A percentile compares a stretch with the other conserved stretches of the same genome.
Evolutionary conservation across 495 filamentous ascomycete genomes (phyloP).

Genomic region (Lasiosphaeria miniovina): DNA sequence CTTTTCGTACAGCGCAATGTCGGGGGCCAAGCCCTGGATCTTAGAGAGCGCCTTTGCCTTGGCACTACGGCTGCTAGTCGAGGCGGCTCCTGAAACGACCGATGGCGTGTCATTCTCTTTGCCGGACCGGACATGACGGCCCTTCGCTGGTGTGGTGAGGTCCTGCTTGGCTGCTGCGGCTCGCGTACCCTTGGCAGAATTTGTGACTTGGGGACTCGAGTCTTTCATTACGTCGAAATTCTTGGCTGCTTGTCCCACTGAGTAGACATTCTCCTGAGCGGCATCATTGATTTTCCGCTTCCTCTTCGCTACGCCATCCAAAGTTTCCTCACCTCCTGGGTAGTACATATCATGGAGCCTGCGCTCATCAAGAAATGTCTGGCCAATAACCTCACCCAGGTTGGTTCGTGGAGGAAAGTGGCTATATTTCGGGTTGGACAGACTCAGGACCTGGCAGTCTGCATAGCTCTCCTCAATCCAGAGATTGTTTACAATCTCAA

Average conservation of each 20-base stretch:
- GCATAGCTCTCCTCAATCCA: conserved; percentile 98
- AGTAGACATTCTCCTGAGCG: conserved; percentile 37
- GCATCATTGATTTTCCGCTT: conserved; percentile 41
- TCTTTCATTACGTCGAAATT: conserved; percentile 29
- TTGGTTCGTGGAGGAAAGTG: conserved; percentile 87
- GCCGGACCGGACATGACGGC: conserved; percentile 43
- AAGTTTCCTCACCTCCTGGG: conserved; percentile 35
- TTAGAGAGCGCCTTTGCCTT: conserved; percentile 76
- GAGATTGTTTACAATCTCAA: conserved; percentile 87
- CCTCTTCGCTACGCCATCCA: conserved; percentile 31
- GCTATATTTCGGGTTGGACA: conserved; percentile 68
- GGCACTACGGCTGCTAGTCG: conserved; percentile 76
- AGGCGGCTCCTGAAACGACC: conserved; percentile 30
- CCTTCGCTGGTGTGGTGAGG: conserved; percentile 43
- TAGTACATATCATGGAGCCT: conserved; percentile 37
- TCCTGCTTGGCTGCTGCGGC: conserved; percentile 16
- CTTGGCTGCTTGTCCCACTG: conserved; percentile 25
- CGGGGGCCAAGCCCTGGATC: conserved; percentile 71
- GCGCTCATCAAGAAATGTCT: conserved; percentile 57
- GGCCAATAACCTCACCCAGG: conserved; percentile 85
- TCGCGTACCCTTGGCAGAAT: conserved; percentile 2
- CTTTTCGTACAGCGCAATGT: conserved; percentile 88
- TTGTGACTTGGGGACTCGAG: conserved; percentile 18
- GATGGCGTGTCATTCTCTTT: conserved; percentile 89
- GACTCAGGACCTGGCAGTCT: conserved; percentile 66